Conservation (phyloP, 768 basidiomycete genomes). For the Butyriboletus loyo region DNA sequence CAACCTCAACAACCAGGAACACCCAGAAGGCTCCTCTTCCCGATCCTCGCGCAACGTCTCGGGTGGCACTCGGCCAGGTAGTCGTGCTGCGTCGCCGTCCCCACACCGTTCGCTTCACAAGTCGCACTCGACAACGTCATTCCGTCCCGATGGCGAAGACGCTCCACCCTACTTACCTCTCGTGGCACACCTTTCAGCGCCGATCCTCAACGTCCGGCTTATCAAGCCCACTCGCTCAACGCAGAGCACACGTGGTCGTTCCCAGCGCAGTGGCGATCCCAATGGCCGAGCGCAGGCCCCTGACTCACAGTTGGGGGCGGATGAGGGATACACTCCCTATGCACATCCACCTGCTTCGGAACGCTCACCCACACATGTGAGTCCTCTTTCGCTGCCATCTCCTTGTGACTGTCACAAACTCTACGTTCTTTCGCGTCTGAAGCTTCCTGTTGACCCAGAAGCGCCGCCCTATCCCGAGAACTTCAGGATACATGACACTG, state of each 20-base stretch:
- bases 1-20: slow-evolving; percentile 40
- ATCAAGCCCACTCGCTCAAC: slow-evolving; percentile 11
- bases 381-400: slow-evolving; percentile 1
- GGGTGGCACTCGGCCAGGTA: slow-evolving; percentile 23
- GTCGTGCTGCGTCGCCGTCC: slow-evolving; percentile 20
- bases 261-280: slow-evolving; percentile 15
- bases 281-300: background rate
- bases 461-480: slow-evolving; percentile 20
- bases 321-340: slow-evolving; percentile 2
- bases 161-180: slow-evolving; percentile 5
- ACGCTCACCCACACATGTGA: slow-evolving; percentile 11
- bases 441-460: slow-evolving; percentile 13
- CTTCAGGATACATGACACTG: slow-evolving; percentile 31
- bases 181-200: background rate
- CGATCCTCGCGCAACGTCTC: slow-evolving; percentile 35
- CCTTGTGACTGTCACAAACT: slow-evolving; percentile 8
- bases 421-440: background rate
- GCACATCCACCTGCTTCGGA: background rate
- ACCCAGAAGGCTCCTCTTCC: slow-evolving; percentile 22
- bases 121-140: slow-evolving; percentile 21
- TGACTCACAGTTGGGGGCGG: background rate
- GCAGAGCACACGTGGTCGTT: slow-evolving; percentile 23
- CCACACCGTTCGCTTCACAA: slow-evolving; percentile 20
- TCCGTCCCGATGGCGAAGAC: slow-evolving; percentile 21
- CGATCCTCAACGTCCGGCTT: slow-evolving; percentile 27